Base-by-base conservation (phyloP, 495 filamentous ascomycete species). In the Penicillium lividum region DNA sequence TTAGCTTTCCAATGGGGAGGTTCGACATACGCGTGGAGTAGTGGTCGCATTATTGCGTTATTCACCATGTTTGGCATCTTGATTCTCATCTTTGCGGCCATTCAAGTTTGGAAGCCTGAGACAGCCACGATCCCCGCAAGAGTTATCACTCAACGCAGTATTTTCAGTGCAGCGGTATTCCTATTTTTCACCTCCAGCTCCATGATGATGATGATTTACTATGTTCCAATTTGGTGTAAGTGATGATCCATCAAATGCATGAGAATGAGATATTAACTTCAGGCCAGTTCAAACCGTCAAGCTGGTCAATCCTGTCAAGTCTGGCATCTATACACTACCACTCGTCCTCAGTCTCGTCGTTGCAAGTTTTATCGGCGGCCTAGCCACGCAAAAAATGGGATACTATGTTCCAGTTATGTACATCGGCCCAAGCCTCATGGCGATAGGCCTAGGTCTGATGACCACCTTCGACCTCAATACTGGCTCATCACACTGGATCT, bases 271-370 rank as follows among this genome's bases (percentile, higher is more conserved):
- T 22, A 76, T 73, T 96, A 18, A 90, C 92, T 0, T 87, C 93
- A 62, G 95, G 87, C 86, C 94, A 52, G 50, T 97, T 78, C 92
- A 97, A 66, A 84, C 90, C 9, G 85, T 96, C 68, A 87, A 92
- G 66, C 82, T 80, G 48, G 83, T 82, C 1, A 76, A 76, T 0
- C 88, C 92, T 8, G 81, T 85, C 13, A 74, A 82, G 31, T 91
- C 88, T 0, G 92, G 92, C 25, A 87, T 95, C 65, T 83, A 83
- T 69, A 90, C 86, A 58, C 74, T 96, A 9, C 92, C 92, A 1
- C 77, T 89, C 68, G 81, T 96, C 16, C 76, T 93, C 25, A 66
- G 71, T 4, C 69, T 86, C 4, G 84, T 89, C 10, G 46, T 93
- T 27, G 65, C 79, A 45, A 84, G 84, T 3, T 77, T 95, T 15